Conservation (phyloP, 2,329 filamentous ascomycete species). For the Colletotrichum sp. region DNA sequence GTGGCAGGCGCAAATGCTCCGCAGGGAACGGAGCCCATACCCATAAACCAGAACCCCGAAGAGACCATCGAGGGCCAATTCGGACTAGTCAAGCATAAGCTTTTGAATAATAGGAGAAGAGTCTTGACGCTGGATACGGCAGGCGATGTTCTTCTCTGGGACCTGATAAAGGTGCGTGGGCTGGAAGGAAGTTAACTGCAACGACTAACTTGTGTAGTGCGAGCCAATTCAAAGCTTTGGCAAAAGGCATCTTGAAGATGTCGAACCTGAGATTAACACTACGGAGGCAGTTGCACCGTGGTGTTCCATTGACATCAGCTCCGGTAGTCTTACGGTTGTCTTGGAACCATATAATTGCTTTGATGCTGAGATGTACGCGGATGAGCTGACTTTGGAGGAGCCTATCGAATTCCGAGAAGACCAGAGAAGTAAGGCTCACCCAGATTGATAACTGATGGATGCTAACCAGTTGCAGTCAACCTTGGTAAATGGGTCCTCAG, state of each 20-base stretch:
- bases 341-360: conserved; percentile 96
- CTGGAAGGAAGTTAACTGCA: neutral
- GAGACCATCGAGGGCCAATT: conserved; percentile 95
- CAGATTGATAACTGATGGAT: neutral
- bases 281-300: conserved; percentile 90
- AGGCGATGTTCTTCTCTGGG: conserved; percentile 94
- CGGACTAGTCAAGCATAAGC: conserved; percentile 89
- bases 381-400: conserved; percentile 79
- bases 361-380: conserved; percentile 95
- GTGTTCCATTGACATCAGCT: conserved; percentile 94
- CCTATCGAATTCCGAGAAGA: conserved; percentile 87
- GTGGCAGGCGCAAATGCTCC: conserved; percentile 30
- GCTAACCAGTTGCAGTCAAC: conserved; percentile 67
- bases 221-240: conserved; percentile 90
- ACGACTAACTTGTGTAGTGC: conserved; percentile 61
- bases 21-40: conserved; percentile 58
- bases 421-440: conserved; percentile 74
- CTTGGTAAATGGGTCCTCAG: conserved; percentile 95
- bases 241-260: conserved; percentile 91
- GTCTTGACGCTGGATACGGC: conserved; percentile 93
- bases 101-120: conserved; percentile 88
- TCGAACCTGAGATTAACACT: conserved; percentile 85
- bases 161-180: conserved; percentile 76
- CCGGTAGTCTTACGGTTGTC: conserved; percentile 87
- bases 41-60: conserved; percentile 63